Percentiles rank a stretch among this genome's conserved stretches.
These are phyloP conservation scores for Eucalyptus polybractea DNA, from an alignment of 345 rosid genomes.

Conservation along the genomic window DNA sequence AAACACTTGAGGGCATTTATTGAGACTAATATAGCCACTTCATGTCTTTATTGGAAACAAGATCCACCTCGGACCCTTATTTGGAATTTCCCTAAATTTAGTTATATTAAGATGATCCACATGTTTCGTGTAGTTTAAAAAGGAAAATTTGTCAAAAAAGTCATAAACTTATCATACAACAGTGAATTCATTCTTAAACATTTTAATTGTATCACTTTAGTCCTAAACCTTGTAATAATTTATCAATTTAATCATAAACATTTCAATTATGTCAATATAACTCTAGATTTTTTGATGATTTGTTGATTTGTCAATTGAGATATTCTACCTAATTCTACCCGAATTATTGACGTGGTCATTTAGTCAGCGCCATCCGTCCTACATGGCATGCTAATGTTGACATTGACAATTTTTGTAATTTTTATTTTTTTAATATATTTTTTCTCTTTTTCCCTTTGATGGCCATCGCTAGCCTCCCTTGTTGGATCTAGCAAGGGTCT, in stretches of 20 bases:
- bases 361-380: fast-evolving
- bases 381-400: neutral
- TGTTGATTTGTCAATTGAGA: neutral
- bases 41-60: fast-evolving
- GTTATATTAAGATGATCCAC: neutral
- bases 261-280: neutral
- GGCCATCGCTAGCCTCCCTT: neutral
- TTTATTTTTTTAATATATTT: neutral
- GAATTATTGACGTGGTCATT: fast-evolving
- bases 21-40: no score
- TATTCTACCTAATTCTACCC: fast-evolving
- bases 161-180: fast-evolving
- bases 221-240: neutral
- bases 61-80: fast-evolving
- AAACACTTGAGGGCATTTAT: no score
- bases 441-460: neutral
- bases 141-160: neutral
- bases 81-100: no score
- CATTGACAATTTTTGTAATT: neutral
- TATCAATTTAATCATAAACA: neutral
- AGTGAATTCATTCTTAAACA: neutral
- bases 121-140: no score
- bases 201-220: neutral
- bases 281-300: neutral
- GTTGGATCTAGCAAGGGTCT: neutral